phyloP scores from a whole-genome alignment of 176 grass and related monocot genomes.

The Oryza rufipogon region DNA sequence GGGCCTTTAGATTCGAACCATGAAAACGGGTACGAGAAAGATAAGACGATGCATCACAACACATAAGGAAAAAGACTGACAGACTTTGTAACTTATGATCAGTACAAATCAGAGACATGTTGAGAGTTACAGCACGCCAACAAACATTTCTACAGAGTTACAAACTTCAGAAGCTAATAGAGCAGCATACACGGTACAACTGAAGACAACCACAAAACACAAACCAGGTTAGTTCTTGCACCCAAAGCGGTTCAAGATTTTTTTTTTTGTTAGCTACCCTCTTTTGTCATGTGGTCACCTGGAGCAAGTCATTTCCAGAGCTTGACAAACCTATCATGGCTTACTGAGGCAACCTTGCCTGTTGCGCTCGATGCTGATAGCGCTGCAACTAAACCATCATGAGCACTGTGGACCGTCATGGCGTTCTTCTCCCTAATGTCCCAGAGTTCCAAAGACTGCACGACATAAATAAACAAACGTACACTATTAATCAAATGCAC shows the following conservation, averaged over 20 bases:
- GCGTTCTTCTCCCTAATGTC: conserved; percentile 80
- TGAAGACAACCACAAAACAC: conserved; percentile 43
- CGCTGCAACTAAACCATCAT: conserved; percentile 76
- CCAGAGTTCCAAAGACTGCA: conserved; percentile 98
- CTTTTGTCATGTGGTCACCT: conserved; percentile 46
- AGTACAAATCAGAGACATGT: background rate
- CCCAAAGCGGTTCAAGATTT: conserved; percentile 31
- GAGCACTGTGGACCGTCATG: conserved; percentile 72
- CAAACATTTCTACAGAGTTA: conserved; percentile 37
- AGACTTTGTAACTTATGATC: background rate
- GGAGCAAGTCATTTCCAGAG: conserved; percentile 79
- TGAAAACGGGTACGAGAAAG: background rate
- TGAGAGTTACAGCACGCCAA: conserved; percentile 25
- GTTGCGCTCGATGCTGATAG: conserved; percentile 78
- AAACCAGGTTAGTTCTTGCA: conserved; percentile 49
- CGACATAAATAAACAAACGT: conserved; percentile 4
- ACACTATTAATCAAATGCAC: background rate
- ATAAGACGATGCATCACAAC: background rate
- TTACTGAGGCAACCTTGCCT: conserved; percentile 85
- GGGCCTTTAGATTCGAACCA: no score
- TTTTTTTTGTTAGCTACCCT: conserved; percentile 30
- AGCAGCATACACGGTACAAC: conserved; percentile 40
- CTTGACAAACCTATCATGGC: conserved; percentile 88
- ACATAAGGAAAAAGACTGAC: background rate
- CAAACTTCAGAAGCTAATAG: conserved; percentile 31